A percentile compares a stretch with the other conserved stretches of the same genome.
Evolutionary conservation across 108 stramenopile species (phyloP).

Genomic region (Craspedostauros australis): DNA sequence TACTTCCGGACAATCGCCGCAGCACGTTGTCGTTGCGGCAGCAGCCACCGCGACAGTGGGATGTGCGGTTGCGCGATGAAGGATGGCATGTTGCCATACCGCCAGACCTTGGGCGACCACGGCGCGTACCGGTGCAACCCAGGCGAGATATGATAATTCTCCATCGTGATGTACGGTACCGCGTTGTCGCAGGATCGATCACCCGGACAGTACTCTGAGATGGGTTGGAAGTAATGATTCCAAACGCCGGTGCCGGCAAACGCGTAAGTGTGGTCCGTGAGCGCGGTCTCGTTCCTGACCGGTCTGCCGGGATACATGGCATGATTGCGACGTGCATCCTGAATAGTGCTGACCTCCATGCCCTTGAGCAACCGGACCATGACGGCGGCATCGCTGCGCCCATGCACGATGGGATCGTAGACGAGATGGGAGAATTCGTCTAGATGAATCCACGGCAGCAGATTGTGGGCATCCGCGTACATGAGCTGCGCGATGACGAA

Average conservation of each 20-base stretch:
- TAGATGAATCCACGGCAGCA: slow-evolving; percentile 37
- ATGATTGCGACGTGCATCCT: slow-evolving; percentile 2
- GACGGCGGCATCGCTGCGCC: not conserved
- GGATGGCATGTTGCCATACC: slow-evolving; percentile 4
- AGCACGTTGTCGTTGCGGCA: slow-evolving; percentile 11
- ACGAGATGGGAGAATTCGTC: slow-evolving; percentile 11
- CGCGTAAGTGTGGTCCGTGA: not conserved
- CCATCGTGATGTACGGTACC: slow-evolving; percentile 18
- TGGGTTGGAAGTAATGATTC: slow-evolving; percentile 24
- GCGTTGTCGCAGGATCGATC: slow-evolving; percentile 15
- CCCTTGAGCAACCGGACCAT: not conserved
- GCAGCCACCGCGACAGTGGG: slow-evolving; percentile 15
- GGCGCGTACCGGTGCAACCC: slow-evolving; percentile 24
- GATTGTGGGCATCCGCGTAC: slow-evolving; percentile 34
- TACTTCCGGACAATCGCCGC: slow-evolving; percentile 6
- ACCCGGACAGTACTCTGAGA: slow-evolving; percentile 17
- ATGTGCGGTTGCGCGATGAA: slow-evolving; percentile 6
- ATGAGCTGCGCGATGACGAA: slow-evolving; percentile 20
- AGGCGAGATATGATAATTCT: slow-evolving; percentile 9
- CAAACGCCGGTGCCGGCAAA: slow-evolving; percentile 29
- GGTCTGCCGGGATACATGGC: slow-evolving; percentile 15
- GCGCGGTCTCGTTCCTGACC: not conserved
- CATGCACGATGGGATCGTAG: slow-evolving; percentile 29
- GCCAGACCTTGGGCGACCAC: slow-evolving; percentile 23
- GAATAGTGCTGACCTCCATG: not conserved